Evolutionary conservation across 345 rosid species (phyloP).

Genomic region (Triadica sebifera): DNA sequence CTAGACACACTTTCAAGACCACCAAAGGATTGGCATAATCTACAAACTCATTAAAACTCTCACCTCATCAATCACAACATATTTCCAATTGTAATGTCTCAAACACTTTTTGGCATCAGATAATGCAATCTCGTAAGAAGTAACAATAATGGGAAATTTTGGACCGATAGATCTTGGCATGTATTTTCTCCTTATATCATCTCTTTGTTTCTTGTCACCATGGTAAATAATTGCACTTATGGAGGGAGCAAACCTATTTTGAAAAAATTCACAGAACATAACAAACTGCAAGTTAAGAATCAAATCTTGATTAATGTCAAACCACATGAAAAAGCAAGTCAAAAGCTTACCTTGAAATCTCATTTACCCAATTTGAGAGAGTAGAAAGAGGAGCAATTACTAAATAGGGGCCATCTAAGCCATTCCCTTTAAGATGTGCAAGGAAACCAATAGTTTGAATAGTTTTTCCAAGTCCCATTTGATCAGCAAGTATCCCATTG

Average conservation of each 20-base stretch:
- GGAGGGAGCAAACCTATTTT: constrained; percentile 73
- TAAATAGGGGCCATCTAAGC: constrained; percentile 84
- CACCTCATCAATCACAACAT: constrained; percentile 95
- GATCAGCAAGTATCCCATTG: constrained; percentile 97
- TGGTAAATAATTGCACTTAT: constrained; percentile 75
- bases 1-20: not conserved
- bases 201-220: constrained; percentile 65
- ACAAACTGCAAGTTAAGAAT: not conserved
- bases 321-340: constrained; percentile 6
- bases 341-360: constrained; percentile 59
- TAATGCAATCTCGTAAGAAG: constrained; percentile 92
- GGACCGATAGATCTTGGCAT: constrained; percentile 72
- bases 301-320: not conserved
- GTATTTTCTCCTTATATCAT: constrained; percentile 58
- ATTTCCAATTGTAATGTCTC: constrained; percentile 81
- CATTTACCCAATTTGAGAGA: constrained; percentile 90
- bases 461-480: constrained; percentile 99
- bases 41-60: constrained; percentile 14
- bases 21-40: not conserved
- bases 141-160: constrained; percentile 77
- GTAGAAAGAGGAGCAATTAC: constrained; percentile 98
- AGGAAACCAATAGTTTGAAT: constrained; percentile 93
- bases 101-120: constrained; percentile 61
- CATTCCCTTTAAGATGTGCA: constrained; percentile 81
- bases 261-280: not conserved